A percentile compares a stretch with the other conserved stretches of the same genome.
Conservation (phyloP, 805 yeast species). For the Candida boleticola region DNA sequence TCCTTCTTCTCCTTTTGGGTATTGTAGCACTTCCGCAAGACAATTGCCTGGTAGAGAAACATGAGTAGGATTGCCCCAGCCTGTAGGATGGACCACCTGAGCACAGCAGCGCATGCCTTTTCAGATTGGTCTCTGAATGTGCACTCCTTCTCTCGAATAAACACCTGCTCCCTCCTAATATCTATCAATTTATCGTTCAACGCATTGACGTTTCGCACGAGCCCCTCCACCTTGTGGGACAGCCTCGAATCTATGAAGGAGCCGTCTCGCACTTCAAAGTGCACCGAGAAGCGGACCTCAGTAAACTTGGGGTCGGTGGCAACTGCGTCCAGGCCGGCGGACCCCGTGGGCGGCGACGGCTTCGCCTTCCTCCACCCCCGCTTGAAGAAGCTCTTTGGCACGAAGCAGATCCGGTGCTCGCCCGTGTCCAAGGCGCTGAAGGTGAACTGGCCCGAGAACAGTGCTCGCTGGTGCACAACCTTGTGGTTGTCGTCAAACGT, state of each 20-base stretch:
- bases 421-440: slow-evolving; percentile 25
- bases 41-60: slow-evolving; percentile 20
- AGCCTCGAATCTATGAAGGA: slow-evolving; percentile 29
- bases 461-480: slow-evolving; percentile 25
- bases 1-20: slow-evolving; percentile 1
- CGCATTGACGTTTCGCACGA: slow-evolving; percentile 54
- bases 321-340: slow-evolving; percentile 6
- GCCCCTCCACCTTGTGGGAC: slow-evolving; percentile 47
- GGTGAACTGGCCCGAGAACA: slow-evolving; percentile 22
- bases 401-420: slow-evolving; percentile 24
- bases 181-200: slow-evolving; percentile 56
- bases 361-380: slow-evolving; percentile 8
- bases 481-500: slow-evolving; percentile 18
- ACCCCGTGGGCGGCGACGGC: too few species aligned
- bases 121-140: slow-evolving; percentile 24
- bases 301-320: slow-evolving; percentile 20
- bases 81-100: slow-evolving; percentile 22
- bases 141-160: slow-evolving; percentile 26
- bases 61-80: slow-evolving; percentile 13
- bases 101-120: slow-evolving; percentile 19
- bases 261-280: slow-evolving; percentile 22
- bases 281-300: slow-evolving; percentile 17
- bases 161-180: slow-evolving; percentile 63
- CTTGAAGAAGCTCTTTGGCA: slow-evolving; percentile 20
- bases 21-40: slow-evolving; percentile 5